A percentile compares a stretch with the other conserved stretches of the same genome.
These are phyloP conservation scores for Domatiomyces catenatus DNA, from an alignment of 2,329 filamentous ascomycete species.

Conservation along the genomic window DNA sequence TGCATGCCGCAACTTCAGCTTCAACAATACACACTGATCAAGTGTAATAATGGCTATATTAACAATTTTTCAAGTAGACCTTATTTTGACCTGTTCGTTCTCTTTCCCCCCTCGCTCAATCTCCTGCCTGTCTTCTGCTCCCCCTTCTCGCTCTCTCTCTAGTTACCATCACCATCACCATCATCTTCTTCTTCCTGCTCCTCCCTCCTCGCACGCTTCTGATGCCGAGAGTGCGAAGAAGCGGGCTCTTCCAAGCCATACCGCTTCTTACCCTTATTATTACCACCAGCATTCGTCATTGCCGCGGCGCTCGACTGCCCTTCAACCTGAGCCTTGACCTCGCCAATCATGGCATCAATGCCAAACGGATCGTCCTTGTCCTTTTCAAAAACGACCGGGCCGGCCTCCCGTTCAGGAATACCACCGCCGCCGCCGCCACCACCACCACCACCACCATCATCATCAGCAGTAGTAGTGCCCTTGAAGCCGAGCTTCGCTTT, in stretches of 20 bases:
- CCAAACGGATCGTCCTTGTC: slow-evolving; percentile 78
- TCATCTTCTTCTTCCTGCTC: no score
- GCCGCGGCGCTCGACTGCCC: no score
- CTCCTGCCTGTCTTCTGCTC: no score
- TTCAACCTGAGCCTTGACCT: slow-evolving; percentile 38
- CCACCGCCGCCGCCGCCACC: slow-evolving; percentile 29
- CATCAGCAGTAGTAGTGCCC: slow-evolving; percentile 37
- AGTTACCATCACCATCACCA: not conserved
- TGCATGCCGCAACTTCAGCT: no score
- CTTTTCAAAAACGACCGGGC: slow-evolving; percentile 93
- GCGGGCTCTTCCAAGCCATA: slow-evolving; percentile 48
- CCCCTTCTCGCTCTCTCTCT: not conserved
- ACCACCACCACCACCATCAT: no score
- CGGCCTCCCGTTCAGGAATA: slow-evolving; percentile 61
- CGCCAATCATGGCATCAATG: slow-evolving; percentile 81
- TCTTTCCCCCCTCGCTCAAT: no score
- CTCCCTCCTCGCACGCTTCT: not conserved
- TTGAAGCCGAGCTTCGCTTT: slow-evolving; percentile 75
- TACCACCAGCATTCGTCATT: not conserved
- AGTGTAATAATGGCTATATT: no score
- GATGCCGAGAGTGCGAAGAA: not conserved
- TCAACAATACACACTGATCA: no score
- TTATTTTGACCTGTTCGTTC: no score
- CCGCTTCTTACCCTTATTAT: slow-evolving; percentile 42
- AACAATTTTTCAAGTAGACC: no score